Evolutionary conservation across 352 stramenopile genomes (phyloP), one percentile per base, ranked within the genome.

Genomic region (Globisporangium takayamanum): DNA sequence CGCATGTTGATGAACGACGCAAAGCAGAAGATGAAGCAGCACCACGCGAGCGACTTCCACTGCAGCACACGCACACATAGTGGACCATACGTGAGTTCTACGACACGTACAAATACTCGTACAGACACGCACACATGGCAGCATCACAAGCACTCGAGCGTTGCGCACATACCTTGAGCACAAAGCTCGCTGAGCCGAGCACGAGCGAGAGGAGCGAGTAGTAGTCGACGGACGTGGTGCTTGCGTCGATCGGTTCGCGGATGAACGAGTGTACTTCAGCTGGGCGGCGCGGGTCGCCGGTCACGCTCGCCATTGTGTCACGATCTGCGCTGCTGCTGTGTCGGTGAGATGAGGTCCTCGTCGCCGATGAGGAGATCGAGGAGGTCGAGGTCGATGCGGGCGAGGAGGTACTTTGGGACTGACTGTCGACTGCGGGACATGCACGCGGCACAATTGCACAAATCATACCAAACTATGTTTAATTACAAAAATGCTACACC

Each of bases 131-230:
- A 55, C 33, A 42, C n/a, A 46, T 8, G 37, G 36, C 42, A 2
- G 36, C 18, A 49, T 6, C n/a, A 30, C 37, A 28, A 46, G 20
- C 16, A 36, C 3, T 3, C 14, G 4, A 22, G 2, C 45, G 26
- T 2, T 26, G 15, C 1, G 30, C 0, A 44, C 55, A 20, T 56
- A 91, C 81, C 73, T 85, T 87, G 66, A 87, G 62, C 36, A 63
- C 81, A 71, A 91, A 89, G 55, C 67, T 75, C 26, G 72, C 50
- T 54, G 83, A 68, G 37, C 78, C 81, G 53, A 78, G 61, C 8
- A 88, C 48, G 44, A 91, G 72, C 59, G 80, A 88, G 53, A 88
- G 64, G 44, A 70, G 71, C 59, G 76, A 82, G 75, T 91, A 91
- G 59, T 70, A 84, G 64, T 91, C 76, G 0, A 72, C 62, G 2